A percentile compares a stretch with the other conserved stretches of the same genome.
Evolutionary conservation across 2,329 filamentous ascomycete species (phyloP).

Genomic region (Lachnellula willkommii): DNA sequence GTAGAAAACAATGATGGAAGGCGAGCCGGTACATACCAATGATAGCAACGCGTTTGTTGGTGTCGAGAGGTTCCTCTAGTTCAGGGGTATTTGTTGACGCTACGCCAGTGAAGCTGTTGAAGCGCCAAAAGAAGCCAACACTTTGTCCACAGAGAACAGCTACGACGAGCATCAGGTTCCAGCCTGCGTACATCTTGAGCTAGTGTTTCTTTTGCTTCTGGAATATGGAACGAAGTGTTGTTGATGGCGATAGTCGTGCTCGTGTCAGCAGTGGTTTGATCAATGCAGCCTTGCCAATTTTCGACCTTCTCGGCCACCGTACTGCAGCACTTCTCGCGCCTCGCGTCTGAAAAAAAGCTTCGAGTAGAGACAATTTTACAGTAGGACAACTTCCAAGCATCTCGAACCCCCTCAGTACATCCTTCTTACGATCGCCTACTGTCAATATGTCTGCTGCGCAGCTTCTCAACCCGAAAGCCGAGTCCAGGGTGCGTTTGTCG

Average conservation of each 20-base stretch:
- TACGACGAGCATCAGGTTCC: conserved; percentile 20
- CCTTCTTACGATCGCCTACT: conserved; percentile 11
- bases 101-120: conserved; percentile 12
- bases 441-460: conserved; percentile 86
- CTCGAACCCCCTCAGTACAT: conserved; percentile 7
- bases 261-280: conserved; percentile 5
- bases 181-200: conserved; percentile 23
- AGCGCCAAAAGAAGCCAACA: conserved; percentile 29
- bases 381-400: conserved; percentile 5
- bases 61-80: conserved; percentile 13
- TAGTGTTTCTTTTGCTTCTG: neutral
- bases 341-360: conserved; percentile 25
- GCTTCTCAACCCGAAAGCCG: conserved; percentile 97
- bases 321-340: conserved; percentile 10
- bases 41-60: conserved; percentile 29
- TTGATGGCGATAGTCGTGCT: neutral
- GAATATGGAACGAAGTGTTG: neutral
- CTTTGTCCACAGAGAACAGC: conserved; percentile 18
- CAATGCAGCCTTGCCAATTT: conserved; percentile 1
- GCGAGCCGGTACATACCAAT: conserved; percentile 25
- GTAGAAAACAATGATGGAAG: neutral
- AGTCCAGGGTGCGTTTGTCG: conserved; percentile 72
- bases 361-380: conserved; percentile 13
- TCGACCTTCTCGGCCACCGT: conserved; percentile 7
- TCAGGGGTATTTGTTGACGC: conserved; percentile 15